Evolutionary conservation across 345 rosid genomes (phyloP).

Genomic region (Lumnitzera racemosa): DNA sequence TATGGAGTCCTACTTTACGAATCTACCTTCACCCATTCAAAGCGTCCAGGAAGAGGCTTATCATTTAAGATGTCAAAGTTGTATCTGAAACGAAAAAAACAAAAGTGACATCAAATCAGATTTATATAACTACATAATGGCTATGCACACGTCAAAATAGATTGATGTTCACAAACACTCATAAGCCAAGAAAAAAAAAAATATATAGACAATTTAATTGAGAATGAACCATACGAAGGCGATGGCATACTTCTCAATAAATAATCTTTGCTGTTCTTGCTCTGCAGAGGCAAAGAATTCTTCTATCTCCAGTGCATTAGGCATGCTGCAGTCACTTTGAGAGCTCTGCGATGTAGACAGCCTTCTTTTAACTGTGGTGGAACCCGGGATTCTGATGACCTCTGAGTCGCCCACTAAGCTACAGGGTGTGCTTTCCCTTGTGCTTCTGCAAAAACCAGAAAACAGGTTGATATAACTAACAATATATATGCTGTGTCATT

Average conservation of each 20-base stretch:
- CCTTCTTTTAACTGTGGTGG: constrained; percentile 31
- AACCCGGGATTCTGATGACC: constrained; percentile 22
- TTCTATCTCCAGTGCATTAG: constrained; percentile 51
- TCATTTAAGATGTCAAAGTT: constrained; percentile 71
- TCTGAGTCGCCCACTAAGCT: constrained; percentile 25
- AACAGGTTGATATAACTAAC: too few relatives aligned
- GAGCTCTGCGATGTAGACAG: constrained; percentile 19
- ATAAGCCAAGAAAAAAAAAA: neutral
- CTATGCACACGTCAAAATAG: too few relatives aligned
- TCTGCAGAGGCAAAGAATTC: constrained; percentile 64
- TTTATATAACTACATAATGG: too few relatives aligned
- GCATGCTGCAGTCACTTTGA: constrained; percentile 24
- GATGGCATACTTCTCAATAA: constrained; percentile 46
- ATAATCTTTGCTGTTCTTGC: constrained; percentile 40
- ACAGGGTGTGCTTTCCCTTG: constrained; percentile 46
- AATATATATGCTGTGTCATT: too few relatives aligned
- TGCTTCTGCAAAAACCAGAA: constrained; percentile 23
- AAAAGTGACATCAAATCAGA: too few relatives aligned
- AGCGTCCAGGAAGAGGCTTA: constrained; percentile 67
- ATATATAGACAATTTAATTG: neutral
- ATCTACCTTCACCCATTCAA: constrained; percentile 58
- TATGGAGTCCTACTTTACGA: constrained; percentile 21
- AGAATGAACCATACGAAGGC: neutral
- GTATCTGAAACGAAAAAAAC: constrained; percentile 21
- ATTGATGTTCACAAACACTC: neutral